phyloP scores from a whole-genome alignment of 148 eudicot genomes.

The Rhododendron henanense region DNA sequence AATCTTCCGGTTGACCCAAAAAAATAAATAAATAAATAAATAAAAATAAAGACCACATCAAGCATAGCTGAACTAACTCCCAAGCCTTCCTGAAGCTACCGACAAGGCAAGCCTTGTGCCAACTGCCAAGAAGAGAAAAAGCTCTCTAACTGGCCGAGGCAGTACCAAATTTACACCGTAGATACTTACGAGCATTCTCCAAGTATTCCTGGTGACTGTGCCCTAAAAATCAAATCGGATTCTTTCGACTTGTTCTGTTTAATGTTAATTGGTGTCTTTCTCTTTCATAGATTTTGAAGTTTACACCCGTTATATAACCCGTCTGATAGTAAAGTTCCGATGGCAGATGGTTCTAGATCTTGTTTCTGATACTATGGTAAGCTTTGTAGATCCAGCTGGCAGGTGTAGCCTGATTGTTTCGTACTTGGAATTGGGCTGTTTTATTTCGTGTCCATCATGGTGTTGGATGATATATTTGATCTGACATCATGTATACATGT shows the following conservation, averaged over 20 bases:
- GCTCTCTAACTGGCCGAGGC: background rate
- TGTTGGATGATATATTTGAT: background rate
- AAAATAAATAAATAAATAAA: too few species aligned
- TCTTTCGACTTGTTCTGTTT: background rate
- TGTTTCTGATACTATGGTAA: background rate
- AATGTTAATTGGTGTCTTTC: background rate
- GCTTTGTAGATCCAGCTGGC: background rate
- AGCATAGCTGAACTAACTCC: background rate
- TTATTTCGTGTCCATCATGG: background rate
- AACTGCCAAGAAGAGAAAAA: background rate
- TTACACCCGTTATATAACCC: background rate
- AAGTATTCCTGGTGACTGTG: background rate
- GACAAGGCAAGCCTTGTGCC: background rate
- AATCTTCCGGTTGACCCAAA: too few species aligned
- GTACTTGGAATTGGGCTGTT: background rate
- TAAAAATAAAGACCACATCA: background rate
- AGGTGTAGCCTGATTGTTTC: background rate
- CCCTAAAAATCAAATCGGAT: background rate
- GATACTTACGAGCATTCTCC: background rate
- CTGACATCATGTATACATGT: background rate
- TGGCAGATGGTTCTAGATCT: background rate
- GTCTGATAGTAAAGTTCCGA: background rate
- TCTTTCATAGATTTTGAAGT: background rate
- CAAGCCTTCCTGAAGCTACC: conserved; percentile 1
- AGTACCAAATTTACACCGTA: background rate